Evolutionary conservation across 2,329 filamentous ascomycete genomes (phyloP).

Genomic region (Claviceps quebecensis): DNA sequence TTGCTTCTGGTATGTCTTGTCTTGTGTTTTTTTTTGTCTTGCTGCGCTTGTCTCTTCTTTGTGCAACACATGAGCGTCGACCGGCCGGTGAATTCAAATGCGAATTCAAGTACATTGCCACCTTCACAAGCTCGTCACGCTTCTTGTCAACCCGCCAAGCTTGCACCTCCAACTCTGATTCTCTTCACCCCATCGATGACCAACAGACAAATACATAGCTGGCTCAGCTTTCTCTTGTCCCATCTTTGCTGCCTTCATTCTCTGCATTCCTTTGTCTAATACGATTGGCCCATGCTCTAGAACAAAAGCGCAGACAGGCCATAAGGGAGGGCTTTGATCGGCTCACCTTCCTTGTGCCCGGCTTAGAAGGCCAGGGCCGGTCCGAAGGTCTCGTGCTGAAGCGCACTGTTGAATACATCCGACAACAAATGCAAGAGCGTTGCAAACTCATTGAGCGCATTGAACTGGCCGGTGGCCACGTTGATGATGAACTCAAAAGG

Average conservation of each 20-base stretch:
- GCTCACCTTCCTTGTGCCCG: slow-evolving; percentile 66
- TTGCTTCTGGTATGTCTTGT: slow-evolving; percentile 32
- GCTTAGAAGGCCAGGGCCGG: slow-evolving; percentile 66
- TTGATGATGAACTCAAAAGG: slow-evolving; percentile 34
- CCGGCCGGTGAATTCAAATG: background rate
- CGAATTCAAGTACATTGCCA: background rate
- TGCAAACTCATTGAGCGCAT: slow-evolving; percentile 43
- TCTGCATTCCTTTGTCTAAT: too few species aligned
- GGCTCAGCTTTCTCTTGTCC: too few species aligned
- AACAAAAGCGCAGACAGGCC: slow-evolving; percentile 37
- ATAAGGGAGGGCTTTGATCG: slow-evolving; percentile 77
- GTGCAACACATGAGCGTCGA: background rate
- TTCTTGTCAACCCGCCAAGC: background rate
- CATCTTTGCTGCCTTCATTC: background rate
- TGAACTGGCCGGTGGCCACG: slow-evolving; percentile 42
- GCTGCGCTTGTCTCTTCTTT: background rate
- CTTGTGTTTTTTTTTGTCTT: background rate
- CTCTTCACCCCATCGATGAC: too few species aligned
- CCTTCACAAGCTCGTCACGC: background rate
- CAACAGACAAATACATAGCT: too few species aligned
- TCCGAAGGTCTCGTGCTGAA: slow-evolving; percentile 77
- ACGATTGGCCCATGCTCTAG: slow-evolving; percentile 10
- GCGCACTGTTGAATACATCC: slow-evolving; percentile 52
- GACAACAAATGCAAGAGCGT: slow-evolving; percentile 43
- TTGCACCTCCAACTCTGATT: background rate